Evolutionary conservation across 345 rosid genomes (phyloP).

Genomic region (Salix brachista): DNA sequence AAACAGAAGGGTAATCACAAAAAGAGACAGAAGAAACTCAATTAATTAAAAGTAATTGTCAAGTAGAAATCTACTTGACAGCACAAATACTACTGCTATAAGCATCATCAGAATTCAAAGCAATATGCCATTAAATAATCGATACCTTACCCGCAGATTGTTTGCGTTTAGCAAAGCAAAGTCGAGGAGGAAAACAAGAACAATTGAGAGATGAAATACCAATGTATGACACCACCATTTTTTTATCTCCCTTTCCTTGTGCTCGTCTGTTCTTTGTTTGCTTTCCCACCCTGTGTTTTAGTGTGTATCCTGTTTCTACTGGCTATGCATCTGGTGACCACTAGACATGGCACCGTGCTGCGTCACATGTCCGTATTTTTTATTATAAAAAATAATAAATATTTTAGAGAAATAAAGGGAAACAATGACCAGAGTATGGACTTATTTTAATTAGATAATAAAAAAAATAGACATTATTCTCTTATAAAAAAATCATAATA

Average conservation of each 20-base stretch:
- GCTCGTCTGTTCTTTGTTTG: background rate
- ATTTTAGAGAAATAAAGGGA: too few species aligned
- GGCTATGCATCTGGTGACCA: background rate
- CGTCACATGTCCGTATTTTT: too few species aligned
- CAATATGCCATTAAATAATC: background rate
- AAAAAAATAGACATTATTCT: too few species aligned
- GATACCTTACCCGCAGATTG: conserved; percentile 41
- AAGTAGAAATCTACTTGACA: background rate
- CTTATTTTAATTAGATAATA: too few species aligned
- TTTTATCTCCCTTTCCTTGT: conserved; percentile 3
- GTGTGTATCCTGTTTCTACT: background rate
- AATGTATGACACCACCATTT: conserved; percentile 31
- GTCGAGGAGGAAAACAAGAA: conserved; percentile 34
- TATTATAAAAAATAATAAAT: too few species aligned
- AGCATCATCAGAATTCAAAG: background rate
- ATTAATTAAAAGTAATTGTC: background rate
- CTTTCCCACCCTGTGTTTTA: background rate
- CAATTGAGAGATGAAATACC: conserved; percentile 35
- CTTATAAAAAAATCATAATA: too few species aligned
- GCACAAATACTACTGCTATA: background rate
- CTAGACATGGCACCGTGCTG: too few species aligned
- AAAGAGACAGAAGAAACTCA: background rate
- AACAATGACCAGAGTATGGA: too few species aligned
- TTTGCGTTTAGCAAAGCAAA: conserved; percentile 37
- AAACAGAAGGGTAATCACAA: background rate